Conservation (phyloP, 2,329 filamentous ascomycete genomes). For the Scedosporium minutisporum region DNA sequence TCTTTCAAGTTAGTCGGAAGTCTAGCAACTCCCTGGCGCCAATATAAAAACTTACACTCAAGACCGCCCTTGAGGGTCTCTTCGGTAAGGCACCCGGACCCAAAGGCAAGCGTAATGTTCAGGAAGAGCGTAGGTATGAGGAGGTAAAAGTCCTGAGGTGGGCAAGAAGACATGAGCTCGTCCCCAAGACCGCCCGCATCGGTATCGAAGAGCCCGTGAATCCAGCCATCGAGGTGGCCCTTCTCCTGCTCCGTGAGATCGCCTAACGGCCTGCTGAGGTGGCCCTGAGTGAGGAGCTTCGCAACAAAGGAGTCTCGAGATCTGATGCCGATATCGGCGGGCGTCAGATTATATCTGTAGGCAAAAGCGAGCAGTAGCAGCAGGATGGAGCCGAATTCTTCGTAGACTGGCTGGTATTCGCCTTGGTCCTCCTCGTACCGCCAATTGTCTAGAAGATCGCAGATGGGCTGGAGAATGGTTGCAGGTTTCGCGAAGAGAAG, state of each 20-base stretch:
- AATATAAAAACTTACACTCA: constrained; percentile 50
- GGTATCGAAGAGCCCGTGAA: constrained; percentile 65
- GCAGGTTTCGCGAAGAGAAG: constrained; percentile 64
- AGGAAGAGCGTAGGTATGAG: constrained; percentile 69
- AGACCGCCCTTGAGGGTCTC: constrained; percentile 65
- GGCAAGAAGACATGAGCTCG: constrained; percentile 72
- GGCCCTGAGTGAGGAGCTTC: constrained; percentile 51
- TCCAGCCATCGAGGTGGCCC: constrained; percentile 62
- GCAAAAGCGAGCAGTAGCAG: constrained; percentile 64
- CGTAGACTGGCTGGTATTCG: constrained; percentile 77
- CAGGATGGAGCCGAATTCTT: constrained; percentile 72
- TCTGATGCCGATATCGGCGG: constrained; percentile 53
- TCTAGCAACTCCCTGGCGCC: neutral
- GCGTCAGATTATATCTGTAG: constrained; percentile 61
- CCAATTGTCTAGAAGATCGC: constrained; percentile 69
- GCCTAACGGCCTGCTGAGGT: constrained; percentile 44
- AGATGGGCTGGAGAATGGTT: constrained; percentile 63
- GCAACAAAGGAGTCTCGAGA: constrained; percentile 57
- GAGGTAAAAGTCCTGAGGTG: constrained; percentile 73
- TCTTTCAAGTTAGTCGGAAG: neutral
- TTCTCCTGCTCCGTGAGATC: constrained; percentile 57
- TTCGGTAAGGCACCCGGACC: constrained; percentile 54
- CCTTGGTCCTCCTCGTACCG: constrained; percentile 73
- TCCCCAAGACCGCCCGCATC: constrained; percentile 67
- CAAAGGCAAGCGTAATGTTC: constrained; percentile 62